These are phyloP conservation scores for Lasiodiplodia citricola DNA, from an alignment of 2,329 filamentous ascomycete genomes.

Conservation along the genomic window DNA sequence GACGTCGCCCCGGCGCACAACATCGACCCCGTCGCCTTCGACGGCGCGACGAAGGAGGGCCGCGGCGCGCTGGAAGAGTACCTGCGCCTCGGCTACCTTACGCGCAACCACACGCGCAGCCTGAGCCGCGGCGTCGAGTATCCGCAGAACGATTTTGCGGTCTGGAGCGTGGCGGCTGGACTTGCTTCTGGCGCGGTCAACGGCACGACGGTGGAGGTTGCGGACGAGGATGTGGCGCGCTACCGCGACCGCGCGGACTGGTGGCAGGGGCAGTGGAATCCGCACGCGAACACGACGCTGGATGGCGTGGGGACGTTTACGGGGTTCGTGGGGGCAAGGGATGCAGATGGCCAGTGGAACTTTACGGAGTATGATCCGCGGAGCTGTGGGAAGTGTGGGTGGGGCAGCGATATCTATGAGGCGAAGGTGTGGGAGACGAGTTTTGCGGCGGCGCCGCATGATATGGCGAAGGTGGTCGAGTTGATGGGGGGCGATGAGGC, in stretches of 20 bases:
- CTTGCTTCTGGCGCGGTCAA: background rate
- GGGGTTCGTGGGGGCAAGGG: constrained; percentile 37
- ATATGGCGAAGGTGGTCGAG: constrained; percentile 48
- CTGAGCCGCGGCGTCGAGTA: constrained; percentile 45
- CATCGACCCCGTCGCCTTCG: constrained; percentile 35
- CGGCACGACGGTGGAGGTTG: background rate
- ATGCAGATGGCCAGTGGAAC: constrained; percentile 37
- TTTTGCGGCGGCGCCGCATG: constrained; percentile 51
- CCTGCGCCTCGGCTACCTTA: constrained; percentile 50
- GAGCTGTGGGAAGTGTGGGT: constrained; percentile 50
- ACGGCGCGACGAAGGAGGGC: constrained; percentile 49
- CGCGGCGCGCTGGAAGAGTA: constrained; percentile 51
- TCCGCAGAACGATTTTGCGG: constrained; percentile 55
- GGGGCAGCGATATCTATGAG: constrained; percentile 50
- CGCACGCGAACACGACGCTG: constrained; percentile 34
- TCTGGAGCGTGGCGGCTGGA: constrained; percentile 52
- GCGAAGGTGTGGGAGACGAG: constrained; percentile 45
- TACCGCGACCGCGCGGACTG: constrained; percentile 49
- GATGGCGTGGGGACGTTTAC: constrained; percentile 41
- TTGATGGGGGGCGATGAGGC: constrained; percentile 49
- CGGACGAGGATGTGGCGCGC: constrained; percentile 19
- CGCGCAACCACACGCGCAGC: constrained; percentile 42
- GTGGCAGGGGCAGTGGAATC: constrained; percentile 51
- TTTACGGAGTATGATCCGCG: constrained; percentile 47
- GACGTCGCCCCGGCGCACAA: constrained; percentile 35